Conservation (phyloP, 176 grass and related monocot species). For the Raddia guianensis region DNA sequence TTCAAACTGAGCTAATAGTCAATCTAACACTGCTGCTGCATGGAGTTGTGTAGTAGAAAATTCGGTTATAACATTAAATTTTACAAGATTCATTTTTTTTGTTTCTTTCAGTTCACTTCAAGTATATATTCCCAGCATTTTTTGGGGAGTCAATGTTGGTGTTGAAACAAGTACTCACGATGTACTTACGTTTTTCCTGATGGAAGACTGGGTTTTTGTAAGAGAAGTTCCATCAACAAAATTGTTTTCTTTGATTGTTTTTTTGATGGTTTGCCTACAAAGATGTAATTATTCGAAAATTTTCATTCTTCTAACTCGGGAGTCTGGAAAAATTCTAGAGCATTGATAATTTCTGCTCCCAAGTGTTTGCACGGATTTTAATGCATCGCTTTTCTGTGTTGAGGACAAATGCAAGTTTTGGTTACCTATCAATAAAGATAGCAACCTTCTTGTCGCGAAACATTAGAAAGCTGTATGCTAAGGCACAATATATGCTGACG, state of each 20-base stretch:
- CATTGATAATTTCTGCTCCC: background rate
- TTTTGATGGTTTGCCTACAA: background rate
- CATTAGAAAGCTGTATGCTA: background rate
- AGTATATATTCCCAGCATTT: background rate
- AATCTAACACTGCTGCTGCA: background rate
- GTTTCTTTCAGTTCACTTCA: background rate
- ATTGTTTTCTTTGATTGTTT: too few species aligned
- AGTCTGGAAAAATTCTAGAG: background rate
- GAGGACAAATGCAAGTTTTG: background rate
- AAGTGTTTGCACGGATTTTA: background rate
- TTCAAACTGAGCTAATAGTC: background rate
- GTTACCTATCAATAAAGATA: background rate
- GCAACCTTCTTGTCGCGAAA: background rate
- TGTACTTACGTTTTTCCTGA: background rate
- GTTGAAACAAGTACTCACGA: background rate
- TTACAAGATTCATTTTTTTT: background rate
- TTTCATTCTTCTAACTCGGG: background rate
- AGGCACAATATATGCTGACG: background rate
- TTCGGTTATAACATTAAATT: background rate
- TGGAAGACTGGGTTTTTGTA: background rate
- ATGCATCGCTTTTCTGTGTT: constrained; percentile 1
- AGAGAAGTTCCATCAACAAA: background rate
- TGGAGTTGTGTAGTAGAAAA: background rate
- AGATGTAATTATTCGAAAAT: background rate
- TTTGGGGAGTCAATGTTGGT: background rate